These are phyloP conservation scores for Quercus glauca DNA, from an alignment of 306 rosid species.

Conservation along the genomic window DNA sequence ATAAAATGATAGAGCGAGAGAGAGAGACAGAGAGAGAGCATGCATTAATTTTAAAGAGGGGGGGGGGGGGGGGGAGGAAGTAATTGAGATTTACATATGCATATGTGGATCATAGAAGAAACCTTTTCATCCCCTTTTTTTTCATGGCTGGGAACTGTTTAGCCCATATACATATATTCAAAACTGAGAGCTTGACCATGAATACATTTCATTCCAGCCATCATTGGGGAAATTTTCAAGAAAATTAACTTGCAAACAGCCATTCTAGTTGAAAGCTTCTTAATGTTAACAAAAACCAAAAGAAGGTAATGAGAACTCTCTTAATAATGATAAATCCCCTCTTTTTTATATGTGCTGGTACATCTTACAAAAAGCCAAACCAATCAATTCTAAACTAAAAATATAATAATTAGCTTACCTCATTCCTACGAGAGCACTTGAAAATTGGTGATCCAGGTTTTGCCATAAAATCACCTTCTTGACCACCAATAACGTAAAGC, in stretches of 20 bases:
- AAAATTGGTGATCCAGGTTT: constrained; percentile 95
- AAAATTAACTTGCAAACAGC: neutral
- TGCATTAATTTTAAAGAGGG: too few species aligned
- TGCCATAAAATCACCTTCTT: constrained; percentile 99
- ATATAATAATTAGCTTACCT: constrained; percentile 42
- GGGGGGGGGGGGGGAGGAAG: too few species aligned
- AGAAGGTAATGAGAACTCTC: neutral
- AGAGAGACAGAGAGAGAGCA: too few species aligned
- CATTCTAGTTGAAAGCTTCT: neutral
- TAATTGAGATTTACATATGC: neutral
- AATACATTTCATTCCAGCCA: neutral
- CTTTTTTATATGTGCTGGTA: neutral
- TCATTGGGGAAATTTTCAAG: neutral
- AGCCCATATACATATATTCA: neutral
- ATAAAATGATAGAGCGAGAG: too few species aligned
- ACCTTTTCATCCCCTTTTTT: neutral
- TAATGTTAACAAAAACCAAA: neutral
- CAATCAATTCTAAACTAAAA: neutral
- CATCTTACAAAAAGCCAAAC: neutral
- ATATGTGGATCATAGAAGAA: neutral
- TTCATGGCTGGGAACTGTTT: neutral
- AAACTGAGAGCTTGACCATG: neutral
- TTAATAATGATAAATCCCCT: neutral
- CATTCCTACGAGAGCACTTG: constrained; percentile 86
- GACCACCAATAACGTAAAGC: constrained; percentile 91